phyloP scores from a whole-genome alignment of 345 rosid species.

The Carallia brachiata region DNA sequence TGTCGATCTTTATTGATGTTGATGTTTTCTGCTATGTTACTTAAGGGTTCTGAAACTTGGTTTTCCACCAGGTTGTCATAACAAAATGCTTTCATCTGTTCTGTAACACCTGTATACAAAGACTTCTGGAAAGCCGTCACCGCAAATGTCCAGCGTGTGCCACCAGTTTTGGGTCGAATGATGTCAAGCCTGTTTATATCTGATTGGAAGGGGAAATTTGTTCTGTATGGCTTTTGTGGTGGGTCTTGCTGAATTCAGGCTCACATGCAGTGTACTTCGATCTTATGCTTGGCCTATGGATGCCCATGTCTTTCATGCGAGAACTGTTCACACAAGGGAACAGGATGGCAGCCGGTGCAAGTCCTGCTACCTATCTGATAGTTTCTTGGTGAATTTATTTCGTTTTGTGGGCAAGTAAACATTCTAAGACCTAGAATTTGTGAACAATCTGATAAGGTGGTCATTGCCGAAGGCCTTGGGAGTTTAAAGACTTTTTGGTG shows the following conservation, averaged over 20 bases:
- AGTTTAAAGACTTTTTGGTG: slow-evolving; percentile 3
- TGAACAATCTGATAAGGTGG: too few species aligned
- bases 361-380: slow-evolving; percentile 16
- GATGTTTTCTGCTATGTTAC: background rate
- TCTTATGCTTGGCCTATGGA: slow-evolving; percentile 15
- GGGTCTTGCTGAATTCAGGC: background rate
- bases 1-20: background rate
- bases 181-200: slow-evolving; percentile 93
- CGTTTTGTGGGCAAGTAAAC: slow-evolving; percentile 12
- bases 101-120: slow-evolving; percentile 85
- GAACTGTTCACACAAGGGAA: slow-evolving; percentile 7
- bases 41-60: background rate
- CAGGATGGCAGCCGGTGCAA: slow-evolving; percentile 15
- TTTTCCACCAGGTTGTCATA: slow-evolving; percentile 71
- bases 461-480: slow-evolving; percentile 21
- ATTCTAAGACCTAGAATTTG: background rate
- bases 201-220: slow-evolving; percentile 27
- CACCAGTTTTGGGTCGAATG: slow-evolving; percentile 81
- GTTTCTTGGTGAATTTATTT: slow-evolving; percentile 17
- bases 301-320: slow-evolving; percentile 14
- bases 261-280: background rate
- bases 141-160: slow-evolving; percentile 86
- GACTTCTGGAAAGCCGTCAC: slow-evolving; percentile 64
- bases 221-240: background rate
- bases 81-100: slow-evolving; percentile 94